Evolutionary conservation across 768 basidiomycete species (phyloP), one percentile per base, ranked within the genome.

Genomic region (Collybia mongolica): DNA sequence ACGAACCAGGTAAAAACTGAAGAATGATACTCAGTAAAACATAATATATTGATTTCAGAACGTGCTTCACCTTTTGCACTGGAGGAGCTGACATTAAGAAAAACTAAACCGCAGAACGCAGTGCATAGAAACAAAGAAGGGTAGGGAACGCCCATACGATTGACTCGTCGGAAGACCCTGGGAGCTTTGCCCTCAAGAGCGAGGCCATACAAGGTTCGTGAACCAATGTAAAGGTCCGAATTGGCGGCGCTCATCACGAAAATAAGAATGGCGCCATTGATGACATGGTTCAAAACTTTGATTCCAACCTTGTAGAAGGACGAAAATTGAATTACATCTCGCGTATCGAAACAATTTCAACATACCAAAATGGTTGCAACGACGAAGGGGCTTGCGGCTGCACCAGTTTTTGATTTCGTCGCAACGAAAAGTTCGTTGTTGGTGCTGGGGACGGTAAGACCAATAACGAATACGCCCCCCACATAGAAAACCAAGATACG

Each of bases 391-490:
- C 82, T 83, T 6, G 84, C 83, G 28, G 82, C 80, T 15, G 82
- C 83, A 40, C 75, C 75, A 3, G 71, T 69, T 54, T 72, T 75
- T 2, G 72, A 65, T 49, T 76, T 72, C 6, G 70, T 77, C 8
- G 76, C 75, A 15, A 70, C 62, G 60, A 75, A 72, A 24, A 81
- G 63, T 26, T 76, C 70, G 22, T 75, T 60, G 57, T 81, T 68
- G 20, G 76, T 82, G 54, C 79, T 81, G 11, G 86, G 84, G 20
- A 90, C 84, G 47, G 84, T 74, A 48, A 91, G 66, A 40, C 87
- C 81, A 58, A 90, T 86, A 19, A 86, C 81, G 54, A 88, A 85
- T 5, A 90, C 82, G 11, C 81, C 77, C 18, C 82, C 81, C 39
- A 89, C 77, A 60, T 88, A 90, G 75, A 91, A 75, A 26, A 74